Conservation (phyloP, 441 rosid genomes). For the Pelargonium australe region DNA sequence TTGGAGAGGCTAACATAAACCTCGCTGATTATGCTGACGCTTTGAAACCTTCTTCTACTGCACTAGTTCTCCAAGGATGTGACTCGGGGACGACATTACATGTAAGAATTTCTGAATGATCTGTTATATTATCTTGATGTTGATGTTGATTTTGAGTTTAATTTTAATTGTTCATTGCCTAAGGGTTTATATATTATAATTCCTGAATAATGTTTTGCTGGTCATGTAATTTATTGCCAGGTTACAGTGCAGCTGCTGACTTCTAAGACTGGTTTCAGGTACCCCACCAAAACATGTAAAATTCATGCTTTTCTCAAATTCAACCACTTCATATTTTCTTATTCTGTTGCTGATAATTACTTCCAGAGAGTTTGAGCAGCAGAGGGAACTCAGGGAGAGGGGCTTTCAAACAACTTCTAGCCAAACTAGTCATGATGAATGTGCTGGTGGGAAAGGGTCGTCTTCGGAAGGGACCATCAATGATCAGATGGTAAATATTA, state of each 20-base stretch:
- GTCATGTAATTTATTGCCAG: slow-evolving; percentile 35
- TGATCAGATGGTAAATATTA: slow-evolving; percentile 49
- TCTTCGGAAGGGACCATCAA: slow-evolving; percentile 48
- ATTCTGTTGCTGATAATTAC: slow-evolving; percentile 13
- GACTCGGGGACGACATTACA: slow-evolving; percentile 85
- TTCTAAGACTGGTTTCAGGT: slow-evolving; percentile 97
- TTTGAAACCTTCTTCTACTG: slow-evolving; percentile 60
- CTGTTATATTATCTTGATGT: slow-evolving; percentile 13
- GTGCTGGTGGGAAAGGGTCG: slow-evolving; percentile 45
- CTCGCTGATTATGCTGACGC: slow-evolving; percentile 96
- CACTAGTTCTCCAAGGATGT: slow-evolving; percentile 74
- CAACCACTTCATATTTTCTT: slow-evolving; percentile 14
- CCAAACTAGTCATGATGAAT: slow-evolving; percentile 56
- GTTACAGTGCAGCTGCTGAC: slow-evolving; percentile 94
- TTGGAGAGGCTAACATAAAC: slow-evolving; percentile 89
- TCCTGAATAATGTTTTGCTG: slow-evolving; percentile 16
- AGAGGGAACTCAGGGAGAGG: slow-evolving; percentile 87
- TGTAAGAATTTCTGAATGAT: slow-evolving; percentile 52
- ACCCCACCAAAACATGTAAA: slow-evolving; percentile 18
- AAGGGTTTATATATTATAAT: slow-evolving; percentile 12
- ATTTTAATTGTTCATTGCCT: slow-evolving; percentile 9
- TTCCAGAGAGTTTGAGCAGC: slow-evolving; percentile 96
- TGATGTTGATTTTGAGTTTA: neutral
- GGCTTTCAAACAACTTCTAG: slow-evolving; percentile 59
- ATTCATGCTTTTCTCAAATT: slow-evolving; percentile 19